Base-by-base conservation (phyloP, 1,284 basidiomycete genomes). In the Ustilago shanxiensis region DNA sequence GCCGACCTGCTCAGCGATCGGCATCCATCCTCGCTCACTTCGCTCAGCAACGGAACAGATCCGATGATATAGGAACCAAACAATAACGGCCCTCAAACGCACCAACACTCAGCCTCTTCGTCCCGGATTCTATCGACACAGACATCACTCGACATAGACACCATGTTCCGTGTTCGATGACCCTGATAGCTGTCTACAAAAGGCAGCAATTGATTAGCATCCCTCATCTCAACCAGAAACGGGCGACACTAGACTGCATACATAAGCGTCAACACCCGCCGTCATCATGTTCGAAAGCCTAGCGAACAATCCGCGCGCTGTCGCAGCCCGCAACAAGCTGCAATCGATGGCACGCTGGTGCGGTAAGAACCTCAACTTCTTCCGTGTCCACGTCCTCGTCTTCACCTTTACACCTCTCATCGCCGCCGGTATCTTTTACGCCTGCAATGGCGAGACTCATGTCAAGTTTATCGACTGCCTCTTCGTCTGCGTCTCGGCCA, bases 361-460 rank as follows among this genome's bases (percentile, higher is more conserved):
- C 66, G 76, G 76, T 7, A 56, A 41, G 52, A 50, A 79, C 56
- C 74, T 82, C 52, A 80, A 78, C 60, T 80, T 74, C 55, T 80
- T 69, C 59, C 82, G 86, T 22, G 72, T 87, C 24, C 91, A 91
- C 71, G 85, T 91, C 26, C 70, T 88, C 33, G 89, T 89, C 84
- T 94, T 93, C 83, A 91, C 90, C 13, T 90, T 93, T 81, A 90
- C 90, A 0, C 93, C 93, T 9, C 88, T 94, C 67, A 88, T 93
- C 54, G 90, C 90, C 82, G 92, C 93, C 22, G 89, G 83, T 29
- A 90, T 94, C 57, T 89, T 94, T 80, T 88, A 86, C 56, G 87
- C 84, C 0, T 80, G 83, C 66, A 86, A 87, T 50, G 81, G 79
- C 6, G 79, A 80, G 16, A 70, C 63, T 52, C 78, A 83, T 54